Percentiles rank a stretch among this genome's conserved stretches.
Evolutionary conservation across 805 yeast species (phyloP).

Genomic region (Kockiozyma suomiensis): DNA sequence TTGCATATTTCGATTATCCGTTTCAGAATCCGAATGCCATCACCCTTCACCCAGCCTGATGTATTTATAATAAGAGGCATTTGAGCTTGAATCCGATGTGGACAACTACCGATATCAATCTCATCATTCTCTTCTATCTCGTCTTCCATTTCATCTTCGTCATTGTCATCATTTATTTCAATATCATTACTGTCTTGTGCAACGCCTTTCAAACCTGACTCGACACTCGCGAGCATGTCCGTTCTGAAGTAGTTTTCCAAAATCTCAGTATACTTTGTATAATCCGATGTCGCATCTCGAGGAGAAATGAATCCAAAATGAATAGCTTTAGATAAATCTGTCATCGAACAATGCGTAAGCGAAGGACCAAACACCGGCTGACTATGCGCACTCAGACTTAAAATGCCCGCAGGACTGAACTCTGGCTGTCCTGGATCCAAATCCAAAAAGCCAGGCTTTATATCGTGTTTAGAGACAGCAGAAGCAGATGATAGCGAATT

Average conservation of each 20-base stretch:
- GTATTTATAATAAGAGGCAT: conserved; percentile 65
- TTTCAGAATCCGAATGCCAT: conserved; percentile 68
- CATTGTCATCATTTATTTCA: not conserved
- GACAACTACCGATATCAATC: not conserved
- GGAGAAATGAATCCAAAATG: conserved; percentile 72
- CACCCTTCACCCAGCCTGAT: conserved; percentile 92
- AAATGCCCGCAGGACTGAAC: conserved; percentile 67
- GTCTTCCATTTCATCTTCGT: not conserved
- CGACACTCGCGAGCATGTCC: not conserved
- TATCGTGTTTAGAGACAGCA: not conserved
- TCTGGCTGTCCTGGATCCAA: conserved; percentile 91
- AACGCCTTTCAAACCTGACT: not conserved
- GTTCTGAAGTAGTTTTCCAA: conserved; percentile 41
- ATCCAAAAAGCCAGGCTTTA: conserved; percentile 54
- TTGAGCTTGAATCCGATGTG: not conserved
- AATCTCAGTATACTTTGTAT: conserved; percentile 49
- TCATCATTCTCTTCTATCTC: too few relatives aligned
- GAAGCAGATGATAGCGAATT: conserved; percentile 42
- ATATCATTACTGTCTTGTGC: not conserved
- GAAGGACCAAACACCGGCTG: conserved; percentile 48
- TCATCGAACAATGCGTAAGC: conserved; percentile 40
- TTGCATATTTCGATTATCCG: conserved; percentile 46
- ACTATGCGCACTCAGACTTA: conserved; percentile 50
- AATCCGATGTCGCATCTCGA: conserved; percentile 62
- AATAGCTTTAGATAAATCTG: conserved; percentile 37